Evolutionary conservation across 805 yeast species (phyloP), one percentile per base, ranked within the genome.

Genomic region (Cyberlindnera euphorbiiphila): DNA sequence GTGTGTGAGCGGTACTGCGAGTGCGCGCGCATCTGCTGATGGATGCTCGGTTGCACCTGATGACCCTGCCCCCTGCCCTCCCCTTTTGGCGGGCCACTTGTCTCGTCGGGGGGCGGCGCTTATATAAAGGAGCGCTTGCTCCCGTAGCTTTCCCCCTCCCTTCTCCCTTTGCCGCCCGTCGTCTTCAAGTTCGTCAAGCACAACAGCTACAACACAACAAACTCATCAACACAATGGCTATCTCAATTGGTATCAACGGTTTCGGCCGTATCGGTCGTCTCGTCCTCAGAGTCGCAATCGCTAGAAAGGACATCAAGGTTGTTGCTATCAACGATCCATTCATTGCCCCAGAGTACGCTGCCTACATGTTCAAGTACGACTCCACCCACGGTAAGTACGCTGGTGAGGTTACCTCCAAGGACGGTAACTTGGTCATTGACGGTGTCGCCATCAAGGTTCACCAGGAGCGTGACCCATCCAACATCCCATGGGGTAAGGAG

Each of bases 191-290:
- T 20, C 16, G 17, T 17, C 25, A 19, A 28, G 22, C 9, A 19
- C 29, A 20, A 17, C 25, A 34, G 23, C 10, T 8, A 21, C 20
- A n/a, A 22, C 27, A 25, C 25, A 29, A 27, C 18, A 15, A 19
- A 12, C 14, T 17, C 6, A 20, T 29, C 13, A 27, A 10, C 29
- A 41, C 36, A 37, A 51, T 51, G 59, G 36, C 54, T 32, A 44
- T 54, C 44, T 44, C 46, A 40, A 46, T 85, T 66, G 95, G 95
- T 71, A 86, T 85, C 65, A 85, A 85, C 79, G 95, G 95, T 58
- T 85, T 85, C 82, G 95, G 95, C 60, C 81, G 95, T 71, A 85
- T 85, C 61, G 95, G 95, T 53, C 85, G 95, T 71, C 76, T 85
- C 56, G 95, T 81, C 50, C 71, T 86, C 57, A 81, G 95, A 74